Conservation (phyloP, 345 rosid genomes). For the Heritiera littoralis region DNA sequence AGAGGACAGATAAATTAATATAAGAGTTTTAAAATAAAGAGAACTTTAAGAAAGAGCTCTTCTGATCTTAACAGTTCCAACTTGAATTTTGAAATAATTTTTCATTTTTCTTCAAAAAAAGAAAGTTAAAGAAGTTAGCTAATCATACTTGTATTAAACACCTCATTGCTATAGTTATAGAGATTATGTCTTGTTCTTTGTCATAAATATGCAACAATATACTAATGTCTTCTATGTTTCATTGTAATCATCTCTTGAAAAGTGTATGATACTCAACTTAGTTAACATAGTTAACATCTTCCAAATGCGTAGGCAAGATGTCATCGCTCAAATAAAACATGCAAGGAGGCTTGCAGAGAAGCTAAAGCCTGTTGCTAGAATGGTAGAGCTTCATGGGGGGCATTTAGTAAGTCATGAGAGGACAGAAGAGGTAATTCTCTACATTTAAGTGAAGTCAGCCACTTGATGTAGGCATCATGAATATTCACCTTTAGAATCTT, state of each 20-base stretch:
- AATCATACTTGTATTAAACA: background rate
- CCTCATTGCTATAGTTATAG: background rate
- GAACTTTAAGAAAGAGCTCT: no score
- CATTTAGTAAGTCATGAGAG: slow-evolving; percentile 97
- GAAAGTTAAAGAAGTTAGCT: background rate
- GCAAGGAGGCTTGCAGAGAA: slow-evolving; percentile 85
- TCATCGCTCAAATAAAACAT: slow-evolving; percentile 85
- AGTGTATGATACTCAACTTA: background rate
- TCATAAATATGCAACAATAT: background rate
- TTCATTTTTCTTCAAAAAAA: no score
- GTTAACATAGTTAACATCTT: slow-evolving; percentile 26
- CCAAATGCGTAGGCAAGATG: slow-evolving; percentile 64
- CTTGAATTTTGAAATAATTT: no score
- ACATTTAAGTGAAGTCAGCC: background rate
- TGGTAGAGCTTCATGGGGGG: slow-evolving; percentile 96
- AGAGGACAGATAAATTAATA: no score
- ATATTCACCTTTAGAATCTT: background rate
- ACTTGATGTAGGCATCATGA: background rate
- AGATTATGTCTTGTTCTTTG: background rate
- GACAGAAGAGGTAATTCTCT: slow-evolving; percentile 69
- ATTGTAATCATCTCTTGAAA: background rate
- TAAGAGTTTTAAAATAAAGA: no score
- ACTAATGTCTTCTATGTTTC: background rate
- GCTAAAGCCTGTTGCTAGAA: slow-evolving; percentile 78
- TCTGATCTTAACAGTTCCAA: no score